Evolutionary conservation across 768 basidiomycete genomes (phyloP).

Genomic region (Pisolithus microcarpus): DNA sequence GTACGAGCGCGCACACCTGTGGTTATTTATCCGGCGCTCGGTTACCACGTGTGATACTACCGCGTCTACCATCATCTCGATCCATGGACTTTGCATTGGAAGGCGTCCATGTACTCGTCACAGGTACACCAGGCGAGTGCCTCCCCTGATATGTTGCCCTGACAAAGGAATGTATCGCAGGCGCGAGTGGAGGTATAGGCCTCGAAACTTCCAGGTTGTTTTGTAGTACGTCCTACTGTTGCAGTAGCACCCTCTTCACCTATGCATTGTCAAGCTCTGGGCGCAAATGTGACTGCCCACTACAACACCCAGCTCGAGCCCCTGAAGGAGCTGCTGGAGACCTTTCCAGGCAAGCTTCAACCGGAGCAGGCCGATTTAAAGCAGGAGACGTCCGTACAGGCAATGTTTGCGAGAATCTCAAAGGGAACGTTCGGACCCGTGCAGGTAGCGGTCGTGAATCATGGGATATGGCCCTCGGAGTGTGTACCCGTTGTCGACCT

Average conservation of each 20-base stretch:
- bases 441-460: slow-evolving; percentile 56
- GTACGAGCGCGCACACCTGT: too few relatives aligned
- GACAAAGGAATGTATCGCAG: slow-evolving; percentile 25
- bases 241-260: neutral
- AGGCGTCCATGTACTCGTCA: slow-evolving; percentile 60
- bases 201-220: slow-evolving; percentile 52
- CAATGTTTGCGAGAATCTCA: slow-evolving; percentile 40
- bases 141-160: neutral
- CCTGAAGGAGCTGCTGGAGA: slow-evolving; percentile 34
- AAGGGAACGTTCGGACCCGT: slow-evolving; percentile 40
- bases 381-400: slow-evolving; percentile 44
- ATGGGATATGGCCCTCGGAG: slow-evolving; percentile 44
- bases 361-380: slow-evolving; percentile 53
- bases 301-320: slow-evolving; percentile 49
- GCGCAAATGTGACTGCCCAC: slow-evolving; percentile 65
- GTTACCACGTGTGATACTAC: too few relatives aligned
- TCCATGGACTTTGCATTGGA: slow-evolving; percentile 51
- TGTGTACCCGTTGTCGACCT: slow-evolving; percentile 48
- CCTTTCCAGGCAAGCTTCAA: slow-evolving; percentile 26
- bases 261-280: slow-evolving; percentile 42
- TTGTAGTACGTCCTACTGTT: slow-evolving; percentile 35
- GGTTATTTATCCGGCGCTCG: too few relatives aligned
- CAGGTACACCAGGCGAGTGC: slow-evolving; percentile 35
- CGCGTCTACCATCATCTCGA: too few relatives aligned
- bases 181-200: slow-evolving; percentile 73